Evolutionary conservation across 2,329 filamentous ascomycete species (phyloP).

Genomic region (Neobulgaria alba): DNA sequence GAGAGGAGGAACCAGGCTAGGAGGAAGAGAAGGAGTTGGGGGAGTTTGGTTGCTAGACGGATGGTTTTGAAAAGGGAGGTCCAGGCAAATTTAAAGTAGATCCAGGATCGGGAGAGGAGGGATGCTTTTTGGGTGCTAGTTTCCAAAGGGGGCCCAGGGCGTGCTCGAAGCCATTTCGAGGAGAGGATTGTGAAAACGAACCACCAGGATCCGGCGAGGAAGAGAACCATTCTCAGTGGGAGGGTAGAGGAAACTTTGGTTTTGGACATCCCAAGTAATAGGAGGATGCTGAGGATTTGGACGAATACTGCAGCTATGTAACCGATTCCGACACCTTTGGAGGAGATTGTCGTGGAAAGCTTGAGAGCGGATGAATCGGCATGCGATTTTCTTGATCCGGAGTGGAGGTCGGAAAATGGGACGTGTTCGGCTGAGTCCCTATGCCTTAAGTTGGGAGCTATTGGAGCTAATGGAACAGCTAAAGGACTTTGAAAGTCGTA

Average conservation of each 20-base stretch:
- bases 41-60: conserved; percentile 59
- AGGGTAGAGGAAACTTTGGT: conserved; percentile 69
- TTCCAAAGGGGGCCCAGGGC: conserved; percentile 76
- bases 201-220: conserved; percentile 89
- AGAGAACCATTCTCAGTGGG: conserved; percentile 77
- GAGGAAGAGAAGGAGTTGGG: conserved; percentile 70
- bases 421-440: conserved; percentile 3
- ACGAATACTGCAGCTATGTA: conserved; percentile 80
- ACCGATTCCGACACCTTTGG: conserved; percentile 86
- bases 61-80: conserved; percentile 72
- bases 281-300: conserved; percentile 69
- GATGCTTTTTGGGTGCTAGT: not conserved
- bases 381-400: conserved; percentile 11
- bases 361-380: conserved; percentile 59
- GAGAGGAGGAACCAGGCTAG: conserved; percentile 90
- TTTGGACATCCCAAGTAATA: conserved; percentile 49
- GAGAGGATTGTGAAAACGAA: conserved; percentile 81
- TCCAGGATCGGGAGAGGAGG: too few relatives aligned
- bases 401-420: not conserved
- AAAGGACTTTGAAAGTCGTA: not conserved
- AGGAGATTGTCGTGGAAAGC: conserved; percentile 81
- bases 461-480: conserved; percentile 9
- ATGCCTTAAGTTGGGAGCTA: conserved; percentile 7
- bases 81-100: conserved; percentile 83
- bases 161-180: conserved; percentile 75